phyloP scores from a whole-genome alignment of 441 rosid species.

The Raphanus hybrid region DNA sequence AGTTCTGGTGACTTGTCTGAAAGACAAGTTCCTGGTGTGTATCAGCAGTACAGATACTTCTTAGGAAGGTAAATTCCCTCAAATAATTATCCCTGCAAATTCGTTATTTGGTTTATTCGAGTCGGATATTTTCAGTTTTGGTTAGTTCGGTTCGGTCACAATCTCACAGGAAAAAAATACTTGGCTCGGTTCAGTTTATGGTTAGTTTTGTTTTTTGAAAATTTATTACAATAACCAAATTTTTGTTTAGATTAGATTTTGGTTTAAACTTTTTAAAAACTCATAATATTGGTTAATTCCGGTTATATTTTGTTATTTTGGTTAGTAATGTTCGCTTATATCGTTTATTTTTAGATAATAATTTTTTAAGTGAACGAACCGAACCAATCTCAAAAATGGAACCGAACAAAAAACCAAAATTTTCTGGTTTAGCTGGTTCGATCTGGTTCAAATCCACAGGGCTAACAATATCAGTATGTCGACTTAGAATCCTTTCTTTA shows the following conservation, averaged over 20 bases:
- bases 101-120: background rate
- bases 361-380: too few species aligned
- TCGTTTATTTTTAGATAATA: too few species aligned
- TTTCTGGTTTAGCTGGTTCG: background rate
- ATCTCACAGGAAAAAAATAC: background rate
- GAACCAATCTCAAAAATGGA: background rate
- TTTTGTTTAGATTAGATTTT: background rate
- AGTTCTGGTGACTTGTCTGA: slow-evolving; percentile 67
- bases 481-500: background rate
- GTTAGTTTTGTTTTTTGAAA: too few species aligned
- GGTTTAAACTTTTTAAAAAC: too few species aligned
- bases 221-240: too few species aligned
- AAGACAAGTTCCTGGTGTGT: slow-evolving; percentile 67
- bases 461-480: background rate
- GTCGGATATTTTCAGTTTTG: background rate
- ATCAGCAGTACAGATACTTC: slow-evolving; percentile 80
- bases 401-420: background rate
- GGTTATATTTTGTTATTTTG: background rate
- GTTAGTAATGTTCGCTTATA: background rate
- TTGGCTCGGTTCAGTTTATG: background rate
- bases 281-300: background rate
- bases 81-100: background rate
- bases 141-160: background rate
- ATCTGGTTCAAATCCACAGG: background rate
- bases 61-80: slow-evolving; percentile 75